These are phyloP conservation scores for Vitis amurensis DNA, from an alignment of 164 flowering plant species.

Conservation along the genomic window DNA sequence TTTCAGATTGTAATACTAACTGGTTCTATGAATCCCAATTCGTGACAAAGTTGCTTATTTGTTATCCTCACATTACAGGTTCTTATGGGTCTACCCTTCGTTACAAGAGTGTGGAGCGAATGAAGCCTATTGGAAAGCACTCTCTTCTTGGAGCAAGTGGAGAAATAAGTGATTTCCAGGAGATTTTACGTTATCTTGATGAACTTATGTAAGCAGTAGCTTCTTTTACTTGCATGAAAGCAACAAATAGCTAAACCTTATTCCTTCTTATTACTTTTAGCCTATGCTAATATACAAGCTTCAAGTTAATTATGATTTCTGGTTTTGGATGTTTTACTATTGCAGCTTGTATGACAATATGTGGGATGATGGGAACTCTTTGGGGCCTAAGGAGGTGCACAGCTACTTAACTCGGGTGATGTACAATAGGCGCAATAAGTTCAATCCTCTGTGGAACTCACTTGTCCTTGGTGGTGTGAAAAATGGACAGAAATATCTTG, in stretches of 20 bases:
- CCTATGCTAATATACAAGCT: neutral
- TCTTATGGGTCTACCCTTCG: constrained; percentile 95
- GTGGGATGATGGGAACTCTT: constrained; percentile 98
- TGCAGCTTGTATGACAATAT: constrained; percentile 85
- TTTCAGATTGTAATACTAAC: neutral
- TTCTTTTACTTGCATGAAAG: neutral
- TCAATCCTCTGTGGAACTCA: constrained; percentile 91
- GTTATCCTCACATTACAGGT: constrained; percentile 38
- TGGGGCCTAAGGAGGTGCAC: constrained; percentile 96
- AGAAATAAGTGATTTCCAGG: constrained; percentile 97
- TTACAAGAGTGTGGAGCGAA: constrained; percentile 87
- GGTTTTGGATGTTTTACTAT: constrained; percentile 6
- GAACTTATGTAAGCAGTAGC: constrained; percentile 76
- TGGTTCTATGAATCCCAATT: neutral
- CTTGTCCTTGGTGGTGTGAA: constrained; percentile 95
- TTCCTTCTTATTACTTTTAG: neutral
- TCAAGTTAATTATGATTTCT: neutral
- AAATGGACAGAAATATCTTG: constrained; percentile 94
- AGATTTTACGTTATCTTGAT: constrained; percentile 81
- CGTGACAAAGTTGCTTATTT: neutral
- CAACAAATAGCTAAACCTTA: neutral
- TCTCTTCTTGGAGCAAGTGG: constrained; percentile 98
- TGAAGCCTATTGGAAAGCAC: constrained; percentile 87
- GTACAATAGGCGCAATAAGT: constrained; percentile 80
- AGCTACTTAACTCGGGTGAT: constrained; percentile 72